Conservation (phyloP, 2,329 filamentous ascomycete genomes). For the Fusarium hostae region DNA sequence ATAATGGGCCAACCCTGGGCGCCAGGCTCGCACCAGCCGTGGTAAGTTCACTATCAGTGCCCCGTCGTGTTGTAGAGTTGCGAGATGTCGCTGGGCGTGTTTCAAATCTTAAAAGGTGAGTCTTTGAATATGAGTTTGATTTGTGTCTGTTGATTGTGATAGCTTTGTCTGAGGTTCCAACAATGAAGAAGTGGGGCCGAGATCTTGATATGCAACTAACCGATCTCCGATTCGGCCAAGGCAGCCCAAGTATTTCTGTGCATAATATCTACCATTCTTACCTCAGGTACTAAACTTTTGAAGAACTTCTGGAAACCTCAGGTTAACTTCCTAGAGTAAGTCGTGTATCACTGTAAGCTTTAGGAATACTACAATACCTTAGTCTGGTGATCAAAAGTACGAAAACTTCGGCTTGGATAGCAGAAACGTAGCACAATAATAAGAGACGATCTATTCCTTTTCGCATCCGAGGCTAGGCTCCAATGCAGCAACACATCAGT, state of each 20-base stretch:
- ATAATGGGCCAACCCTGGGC: conserved; percentile 43
- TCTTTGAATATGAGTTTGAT: background rate
- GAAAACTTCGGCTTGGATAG: background rate
- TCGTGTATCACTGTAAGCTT: background rate
- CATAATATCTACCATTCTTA: background rate
- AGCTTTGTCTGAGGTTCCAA: background rate
- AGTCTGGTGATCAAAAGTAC: background rate
- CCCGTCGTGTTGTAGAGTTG: background rate
- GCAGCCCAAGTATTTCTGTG: background rate
- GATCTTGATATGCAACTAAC: conserved; percentile 42
- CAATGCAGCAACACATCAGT: background rate
- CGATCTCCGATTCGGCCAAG: conserved; percentile 17
- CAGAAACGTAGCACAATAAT: background rate
- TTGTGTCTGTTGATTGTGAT: background rate
- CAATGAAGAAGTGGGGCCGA: conserved; percentile 20
- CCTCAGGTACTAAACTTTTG: background rate
- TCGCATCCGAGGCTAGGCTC: background rate
- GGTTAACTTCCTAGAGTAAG: background rate
- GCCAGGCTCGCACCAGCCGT: background rate
- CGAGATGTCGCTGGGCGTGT: background rate
- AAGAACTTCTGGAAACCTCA: background rate
- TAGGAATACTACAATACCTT: background rate
- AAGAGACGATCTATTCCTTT: background rate
- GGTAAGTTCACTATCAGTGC: background rate
- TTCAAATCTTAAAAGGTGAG: background rate